Evolutionary conservation across 345 rosid species (phyloP).

Genomic region (Carallia brachiata): DNA sequence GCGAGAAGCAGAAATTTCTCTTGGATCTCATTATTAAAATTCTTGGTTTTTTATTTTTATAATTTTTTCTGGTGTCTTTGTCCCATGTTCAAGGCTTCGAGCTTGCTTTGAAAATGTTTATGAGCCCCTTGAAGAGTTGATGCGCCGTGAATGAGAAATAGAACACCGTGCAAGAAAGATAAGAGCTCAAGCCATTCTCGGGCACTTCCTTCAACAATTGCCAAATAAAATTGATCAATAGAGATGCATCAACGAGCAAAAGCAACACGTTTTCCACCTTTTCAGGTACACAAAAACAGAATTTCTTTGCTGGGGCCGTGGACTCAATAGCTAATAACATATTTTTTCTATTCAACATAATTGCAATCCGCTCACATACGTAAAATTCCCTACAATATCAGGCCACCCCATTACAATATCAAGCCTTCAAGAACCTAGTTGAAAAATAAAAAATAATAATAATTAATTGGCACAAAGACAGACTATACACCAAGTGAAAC

Average conservation of each 20-base stretch:
- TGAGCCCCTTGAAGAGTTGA: no score
- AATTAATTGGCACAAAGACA: constrained; percentile 9
- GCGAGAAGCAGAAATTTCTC: no score
- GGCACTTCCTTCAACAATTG: neutral
- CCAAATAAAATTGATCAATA: neutral
- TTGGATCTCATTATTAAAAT: no score
- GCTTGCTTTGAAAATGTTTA: no score
- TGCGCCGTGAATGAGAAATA: no score
- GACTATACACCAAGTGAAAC: constrained; percentile 28
- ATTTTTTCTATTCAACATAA: constrained; percentile 31
- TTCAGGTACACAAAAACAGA: neutral
- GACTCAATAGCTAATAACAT: constrained; percentile 10
- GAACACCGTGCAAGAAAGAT: no score
- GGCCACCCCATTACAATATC: constrained; percentile 23
- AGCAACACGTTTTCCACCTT: neutral
- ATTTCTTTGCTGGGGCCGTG: neutral
- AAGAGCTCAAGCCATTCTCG: neutral
- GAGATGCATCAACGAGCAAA: neutral
- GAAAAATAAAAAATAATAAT: neutral
- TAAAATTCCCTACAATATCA: constrained; percentile 27
- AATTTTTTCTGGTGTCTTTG: no score
- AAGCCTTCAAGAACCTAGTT: constrained; percentile 29
- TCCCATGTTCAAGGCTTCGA: no score
- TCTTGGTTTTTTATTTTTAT: no score
- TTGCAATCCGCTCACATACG: constrained; percentile 32